Evolutionary conservation across 1,139 yeast genomes (phyloP), one percentile per base, ranked within the genome.

Genomic region (Sugiyamaella japonica): DNA sequence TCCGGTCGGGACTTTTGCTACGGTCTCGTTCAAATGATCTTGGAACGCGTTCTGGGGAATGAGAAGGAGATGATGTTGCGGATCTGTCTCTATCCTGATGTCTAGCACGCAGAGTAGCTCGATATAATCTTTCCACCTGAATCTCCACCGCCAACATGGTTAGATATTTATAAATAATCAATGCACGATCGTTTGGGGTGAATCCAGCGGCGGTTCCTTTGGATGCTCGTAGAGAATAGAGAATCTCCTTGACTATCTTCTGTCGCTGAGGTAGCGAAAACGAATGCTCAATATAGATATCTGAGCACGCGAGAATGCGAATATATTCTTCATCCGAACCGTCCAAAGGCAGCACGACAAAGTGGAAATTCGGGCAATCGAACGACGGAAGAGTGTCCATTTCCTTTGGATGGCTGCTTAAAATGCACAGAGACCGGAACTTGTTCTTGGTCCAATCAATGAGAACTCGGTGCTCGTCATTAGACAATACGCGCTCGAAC

Each of bases 401-500:
- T 31, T 63, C 66, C 41, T 59, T 62, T 6, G 89, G 86, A 4
- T 59, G 59, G 23, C 72, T 81, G 5, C 82, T 71, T 31, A 85
- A 67, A 6, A 85, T 75, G 62, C 86, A 78, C 63, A 78, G 66
- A 1, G 86, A 73, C 50, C 91, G 73, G 65, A 84, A 85, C 67
- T 82, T 80, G 70, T 85, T 85, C 64, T 83, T 84, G 44, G 74
- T 67, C 76, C 82, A 85, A 66, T 85, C 90, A 31, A 83, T 77
- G 55, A 84, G 71, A 17, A 85, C 81, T 36, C 89, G 73, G 63
- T 83, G 82, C 55, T 82, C 84, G 66, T 84, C 87, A 25, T 69
- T 62, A 13, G 57, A 51, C 48, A 85, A 59, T 4, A 71, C 61
- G n/a, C 66, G 61, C 48, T 75, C 74, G 61, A 85, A 81, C 45